These are phyloP conservation scores for Vitis riparia DNA, from an alignment of 164 flowering plant genomes.

Conservation along the genomic window DNA sequence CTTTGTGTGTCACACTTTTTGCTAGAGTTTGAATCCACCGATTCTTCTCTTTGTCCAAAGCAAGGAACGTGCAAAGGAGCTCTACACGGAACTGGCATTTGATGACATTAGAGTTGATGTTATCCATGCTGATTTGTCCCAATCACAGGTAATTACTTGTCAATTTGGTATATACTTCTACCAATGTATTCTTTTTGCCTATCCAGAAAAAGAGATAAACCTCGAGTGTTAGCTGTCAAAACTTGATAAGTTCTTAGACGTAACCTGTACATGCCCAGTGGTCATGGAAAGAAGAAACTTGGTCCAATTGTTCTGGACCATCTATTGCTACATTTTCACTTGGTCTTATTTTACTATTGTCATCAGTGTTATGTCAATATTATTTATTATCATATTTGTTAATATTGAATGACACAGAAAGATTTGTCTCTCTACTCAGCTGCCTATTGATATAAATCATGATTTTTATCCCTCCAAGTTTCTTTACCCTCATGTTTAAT, in stretches of 20 bases:
- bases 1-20: slow-evolving; percentile 13
- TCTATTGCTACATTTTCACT: too few species aligned
- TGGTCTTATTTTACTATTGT: too few species aligned
- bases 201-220: not conserved
- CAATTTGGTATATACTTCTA: not conserved
- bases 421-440: too few species aligned
- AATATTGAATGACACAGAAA: too few species aligned
- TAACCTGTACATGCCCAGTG: too few species aligned
- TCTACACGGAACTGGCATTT: slow-evolving; percentile 69
- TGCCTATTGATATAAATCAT: not conserved
- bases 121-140: slow-evolving; percentile 83
- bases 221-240: not conserved
- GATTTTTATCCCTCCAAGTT: not conserved
- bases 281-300: too few species aligned
- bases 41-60: slow-evolving; percentile 92
- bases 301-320: too few species aligned
- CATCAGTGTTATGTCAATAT: too few species aligned
- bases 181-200: not conserved
- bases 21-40: slow-evolving; percentile 90
- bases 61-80: slow-evolving; percentile 93
- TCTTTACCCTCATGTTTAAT: not conserved
- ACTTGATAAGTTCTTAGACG: not conserved
- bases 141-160: slow-evolving; percentile 51
- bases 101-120: slow-evolving; percentile 72
- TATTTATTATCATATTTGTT: too few species aligned